phyloP scores from a whole-genome alignment of 2,329 filamentous ascomycete species.

The Tolypocladium sp. region DNA sequence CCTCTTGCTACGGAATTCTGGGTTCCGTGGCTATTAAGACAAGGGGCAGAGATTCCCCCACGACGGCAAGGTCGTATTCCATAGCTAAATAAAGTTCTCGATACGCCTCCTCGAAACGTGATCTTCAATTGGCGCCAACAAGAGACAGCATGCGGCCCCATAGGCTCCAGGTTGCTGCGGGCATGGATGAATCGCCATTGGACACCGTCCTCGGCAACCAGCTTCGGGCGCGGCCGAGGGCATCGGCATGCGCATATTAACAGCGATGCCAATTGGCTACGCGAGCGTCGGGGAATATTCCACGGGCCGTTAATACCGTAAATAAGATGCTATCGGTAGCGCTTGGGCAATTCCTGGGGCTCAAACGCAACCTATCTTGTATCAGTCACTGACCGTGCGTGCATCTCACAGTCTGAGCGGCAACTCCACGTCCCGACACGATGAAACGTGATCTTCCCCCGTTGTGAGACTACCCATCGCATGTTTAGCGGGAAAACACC shows the following conservation, averaged over 20 bases:
- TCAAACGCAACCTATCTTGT: not conserved
- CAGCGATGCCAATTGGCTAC: not conserved
- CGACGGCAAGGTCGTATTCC: not conserved
- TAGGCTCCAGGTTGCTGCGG: not conserved
- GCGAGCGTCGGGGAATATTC: not conserved
- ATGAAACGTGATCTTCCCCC: not conserved
- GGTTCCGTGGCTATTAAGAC: not conserved
- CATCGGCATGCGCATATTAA: not conserved
- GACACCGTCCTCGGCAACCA: not conserved
- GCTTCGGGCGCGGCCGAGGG: not conserved
- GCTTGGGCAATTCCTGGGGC: not conserved
- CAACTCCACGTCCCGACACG: not conserved
- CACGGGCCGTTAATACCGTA: not conserved
- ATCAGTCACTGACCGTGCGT: not conserved
- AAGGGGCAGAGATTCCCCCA: not conserved
- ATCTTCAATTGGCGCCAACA: not conserved
- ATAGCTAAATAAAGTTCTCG: not conserved
- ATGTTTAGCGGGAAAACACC: no score
- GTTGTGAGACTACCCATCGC: not conserved
- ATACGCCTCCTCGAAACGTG: not conserved
- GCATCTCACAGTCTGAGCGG: not conserved
- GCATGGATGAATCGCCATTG: not conserved
- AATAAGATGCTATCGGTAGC: not conserved
- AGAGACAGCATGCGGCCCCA: not conserved
- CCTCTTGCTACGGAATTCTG: not conserved